Conservation (phyloP, 352 stramenopile genomes). For the Phytophthora agathidicida region DNA sequence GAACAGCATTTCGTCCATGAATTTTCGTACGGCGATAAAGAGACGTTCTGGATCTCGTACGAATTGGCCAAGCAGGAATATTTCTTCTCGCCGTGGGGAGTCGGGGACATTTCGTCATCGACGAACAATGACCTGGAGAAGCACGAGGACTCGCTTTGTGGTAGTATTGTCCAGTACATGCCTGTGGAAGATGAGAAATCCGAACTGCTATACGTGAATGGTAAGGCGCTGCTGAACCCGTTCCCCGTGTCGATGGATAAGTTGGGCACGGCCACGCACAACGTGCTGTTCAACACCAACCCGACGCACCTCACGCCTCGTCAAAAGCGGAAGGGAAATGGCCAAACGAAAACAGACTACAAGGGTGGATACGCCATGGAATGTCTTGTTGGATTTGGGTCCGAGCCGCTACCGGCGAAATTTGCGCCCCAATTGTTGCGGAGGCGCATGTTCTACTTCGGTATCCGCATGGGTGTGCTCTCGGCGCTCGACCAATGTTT, state of each 20-base stretch:
- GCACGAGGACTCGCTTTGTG: constrained; percentile 44
- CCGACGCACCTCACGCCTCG: constrained; percentile 56
- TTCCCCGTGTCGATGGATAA: constrained; percentile 36
- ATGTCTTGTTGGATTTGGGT: constrained; percentile 55
- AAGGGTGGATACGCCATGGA: constrained; percentile 38
- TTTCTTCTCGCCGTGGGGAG: constrained; percentile 51
- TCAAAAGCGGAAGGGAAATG: constrained; percentile 32
- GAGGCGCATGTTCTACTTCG: constrained; percentile 51
- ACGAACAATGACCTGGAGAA: constrained; percentile 38
- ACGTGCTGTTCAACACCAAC: constrained; percentile 52
- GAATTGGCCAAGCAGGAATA: constrained; percentile 47
- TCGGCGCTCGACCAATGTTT: constrained; percentile 40
- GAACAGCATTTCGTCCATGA: constrained; percentile 41
- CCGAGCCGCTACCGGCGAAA: constrained; percentile 35
- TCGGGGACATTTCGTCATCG: constrained; percentile 27
- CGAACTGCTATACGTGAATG: constrained; percentile 59
- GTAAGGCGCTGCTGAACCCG: constrained; percentile 54
- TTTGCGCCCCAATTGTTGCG: constrained; percentile 44
- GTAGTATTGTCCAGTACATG: constrained; percentile 50
- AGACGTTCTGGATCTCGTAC: constrained; percentile 50
- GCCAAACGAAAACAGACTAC: constrained; percentile 23
- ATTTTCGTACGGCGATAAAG: constrained; percentile 50
- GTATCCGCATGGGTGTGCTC: constrained; percentile 32
- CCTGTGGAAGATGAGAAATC: constrained; percentile 26
- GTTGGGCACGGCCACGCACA: constrained; percentile 19